Evolutionary conservation across 2,329 filamentous ascomycete species (phyloP).

Genomic region (Fusarium annulatum): DNA sequence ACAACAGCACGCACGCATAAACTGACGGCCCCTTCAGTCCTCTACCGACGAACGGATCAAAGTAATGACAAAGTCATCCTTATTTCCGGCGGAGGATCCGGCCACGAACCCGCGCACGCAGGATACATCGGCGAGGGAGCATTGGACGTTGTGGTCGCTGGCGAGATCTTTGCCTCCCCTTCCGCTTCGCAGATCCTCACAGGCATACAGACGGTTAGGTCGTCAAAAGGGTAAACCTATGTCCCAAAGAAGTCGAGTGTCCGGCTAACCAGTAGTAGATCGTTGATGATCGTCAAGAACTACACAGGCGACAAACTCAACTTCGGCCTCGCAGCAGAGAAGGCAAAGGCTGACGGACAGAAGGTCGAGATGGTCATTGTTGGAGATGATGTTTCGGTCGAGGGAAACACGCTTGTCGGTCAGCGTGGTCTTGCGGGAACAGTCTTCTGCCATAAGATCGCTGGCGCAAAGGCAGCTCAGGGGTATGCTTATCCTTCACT

Average conservation of each 20-base stretch:
- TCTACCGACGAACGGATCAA: constrained; percentile 32
- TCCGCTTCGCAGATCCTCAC: constrained; percentile 40
- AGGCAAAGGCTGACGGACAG: constrained; percentile 43
- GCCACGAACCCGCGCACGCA: constrained; percentile 42
- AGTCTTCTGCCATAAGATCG: constrained; percentile 42
- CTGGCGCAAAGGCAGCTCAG: constrained; percentile 39
- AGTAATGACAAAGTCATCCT: constrained; percentile 34
- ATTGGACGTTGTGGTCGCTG: constrained; percentile 37
- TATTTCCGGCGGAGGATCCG: constrained; percentile 40
- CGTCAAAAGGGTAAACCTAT: constrained; percentile 25
- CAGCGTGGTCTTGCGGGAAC: constrained; percentile 42
- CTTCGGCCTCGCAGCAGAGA: constrained; percentile 46
- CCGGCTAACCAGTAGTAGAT: constrained; percentile 14
- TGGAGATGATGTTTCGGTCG: constrained; percentile 41
- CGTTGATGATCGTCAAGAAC: constrained; percentile 44
- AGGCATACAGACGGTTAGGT: constrained; percentile 37
- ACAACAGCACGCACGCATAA: fast-evolving
- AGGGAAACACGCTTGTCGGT: constrained; percentile 40
- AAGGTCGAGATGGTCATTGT: constrained; percentile 42
- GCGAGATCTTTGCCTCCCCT: constrained; percentile 43
- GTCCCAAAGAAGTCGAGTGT: fast-evolving
- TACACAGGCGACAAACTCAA: constrained; percentile 46
- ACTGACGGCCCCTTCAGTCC: constrained; percentile 23
- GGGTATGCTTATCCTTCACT: constrained; percentile 15
- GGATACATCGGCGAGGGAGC: constrained; percentile 42